These are phyloP conservation scores for Colletotrichum gigasporum DNA, from an alignment of 2,329 filamentous ascomycete species.

Conservation along the genomic window DNA sequence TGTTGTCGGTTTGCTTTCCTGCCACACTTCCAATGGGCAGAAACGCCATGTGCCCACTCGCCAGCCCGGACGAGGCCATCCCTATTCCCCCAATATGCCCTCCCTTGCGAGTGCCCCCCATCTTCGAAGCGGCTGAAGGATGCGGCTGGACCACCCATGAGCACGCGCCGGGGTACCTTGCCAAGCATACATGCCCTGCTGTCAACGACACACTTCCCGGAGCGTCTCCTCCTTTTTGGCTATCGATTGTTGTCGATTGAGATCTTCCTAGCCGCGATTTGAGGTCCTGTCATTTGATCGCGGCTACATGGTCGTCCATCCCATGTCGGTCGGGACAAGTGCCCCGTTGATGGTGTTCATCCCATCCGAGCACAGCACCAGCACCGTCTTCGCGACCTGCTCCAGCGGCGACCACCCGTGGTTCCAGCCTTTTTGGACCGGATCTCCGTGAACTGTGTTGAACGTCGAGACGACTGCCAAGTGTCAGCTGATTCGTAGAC, in stretches of 20 bases:
- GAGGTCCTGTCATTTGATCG: too few species aligned
- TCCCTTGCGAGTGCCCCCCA: background rate
- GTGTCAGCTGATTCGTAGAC: too few species aligned
- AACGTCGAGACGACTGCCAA: slow-evolving; percentile 12
- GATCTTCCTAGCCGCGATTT: too few species aligned
- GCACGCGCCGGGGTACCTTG: background rate
- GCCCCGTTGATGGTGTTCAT: slow-evolving; percentile 27
- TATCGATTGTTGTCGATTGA: too few species aligned
- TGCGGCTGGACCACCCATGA: background rate
- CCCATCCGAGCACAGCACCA: slow-evolving; percentile 11
- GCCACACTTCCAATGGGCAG: background rate
- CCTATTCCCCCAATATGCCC: background rate
- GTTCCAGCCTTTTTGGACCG: slow-evolving; percentile 7
- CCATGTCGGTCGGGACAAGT: slow-evolving; percentile 18
- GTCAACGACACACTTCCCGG: background rate
- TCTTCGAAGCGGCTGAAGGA: background rate
- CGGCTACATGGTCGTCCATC: slow-evolving; percentile 25
- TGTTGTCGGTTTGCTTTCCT: background rate
- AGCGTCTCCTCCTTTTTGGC: background rate
- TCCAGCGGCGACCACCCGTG: slow-evolving; percentile 18
- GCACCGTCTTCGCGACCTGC: slow-evolving; percentile 20
- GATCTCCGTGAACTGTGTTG: slow-evolving; percentile 4
- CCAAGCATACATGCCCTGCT: background rate
- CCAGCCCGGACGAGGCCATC: slow-evolving; percentile 3
- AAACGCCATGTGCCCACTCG: background rate